phyloP scores from a whole-genome alignment of 306 rosid genomes.

The Quercus aquifolioides region DNA sequence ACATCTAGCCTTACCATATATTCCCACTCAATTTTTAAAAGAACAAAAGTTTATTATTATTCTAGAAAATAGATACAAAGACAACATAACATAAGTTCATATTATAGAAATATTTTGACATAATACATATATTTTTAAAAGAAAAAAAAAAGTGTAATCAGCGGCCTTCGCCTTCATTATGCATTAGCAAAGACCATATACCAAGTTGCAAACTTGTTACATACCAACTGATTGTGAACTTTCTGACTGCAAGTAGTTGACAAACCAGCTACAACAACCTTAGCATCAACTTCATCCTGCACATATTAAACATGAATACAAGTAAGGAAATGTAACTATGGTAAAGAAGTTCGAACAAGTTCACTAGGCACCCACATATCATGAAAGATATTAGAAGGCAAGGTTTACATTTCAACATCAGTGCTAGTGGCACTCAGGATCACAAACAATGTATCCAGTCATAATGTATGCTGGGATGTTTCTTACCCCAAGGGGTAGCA shows the following conservation, averaged over 20 bases:
- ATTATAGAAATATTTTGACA: not conserved
- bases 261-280: slow-evolving; percentile 75
- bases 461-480: not conserved
- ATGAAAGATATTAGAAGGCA: slow-evolving; percentile 11
- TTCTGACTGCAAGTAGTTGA: slow-evolving; percentile 98
- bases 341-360: not conserved
- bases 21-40: not conserved
- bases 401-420: not conserved
- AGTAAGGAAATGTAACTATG: slow-evolving; percentile 6
- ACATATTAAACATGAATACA: slow-evolving; percentile 16
- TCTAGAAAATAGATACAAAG: slow-evolving; percentile 9
- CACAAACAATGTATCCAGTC: not conserved
- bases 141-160: too few relatives aligned
- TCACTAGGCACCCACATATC: not conserved
- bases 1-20: too few relatives aligned
- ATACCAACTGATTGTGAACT: slow-evolving; percentile 95
- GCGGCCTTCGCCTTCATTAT: not conserved
- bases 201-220: not conserved
- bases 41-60: not conserved
- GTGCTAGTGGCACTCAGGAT: not conserved
- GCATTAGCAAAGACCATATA: slow-evolving; percentile 18
- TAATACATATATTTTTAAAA: too few relatives aligned
- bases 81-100: not conserved
- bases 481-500: too few relatives aligned
- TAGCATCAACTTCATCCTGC: slow-evolving; percentile 82